phyloP scores from a whole-genome alignment of 106 monocot species.

The Phalaenopsis aphrodite region DNA sequence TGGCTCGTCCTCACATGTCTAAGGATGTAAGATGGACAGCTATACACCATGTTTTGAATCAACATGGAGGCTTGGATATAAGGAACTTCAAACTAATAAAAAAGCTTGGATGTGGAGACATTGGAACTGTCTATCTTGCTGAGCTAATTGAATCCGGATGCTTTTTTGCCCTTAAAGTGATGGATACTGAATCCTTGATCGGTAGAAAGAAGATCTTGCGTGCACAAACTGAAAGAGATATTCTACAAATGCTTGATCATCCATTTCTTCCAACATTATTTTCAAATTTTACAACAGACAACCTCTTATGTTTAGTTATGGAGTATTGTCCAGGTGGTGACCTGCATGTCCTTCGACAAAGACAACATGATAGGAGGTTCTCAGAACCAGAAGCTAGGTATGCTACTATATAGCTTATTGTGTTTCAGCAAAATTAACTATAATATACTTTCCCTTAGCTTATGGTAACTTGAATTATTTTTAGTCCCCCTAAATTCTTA shows the following conservation, averaged over 20 bases:
- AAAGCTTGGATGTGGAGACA: constrained; percentile 85
- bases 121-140: constrained; percentile 88
- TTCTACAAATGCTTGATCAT: constrained; percentile 85
- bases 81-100: constrained; percentile 70
- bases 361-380: constrained; percentile 57
- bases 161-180: constrained; percentile 81
- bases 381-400: constrained; percentile 80
- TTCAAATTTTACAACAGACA: constrained; percentile 69
- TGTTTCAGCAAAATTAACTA: background rate
- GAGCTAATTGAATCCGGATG: constrained; percentile 58
- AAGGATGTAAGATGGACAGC: constrained; percentile 25
- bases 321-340: constrained; percentile 94
- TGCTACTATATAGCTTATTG: constrained; percentile 6
- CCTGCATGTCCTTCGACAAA: constrained; percentile 77
- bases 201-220: constrained; percentile 76
- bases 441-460: background rate
- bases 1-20: constrained; percentile 12
- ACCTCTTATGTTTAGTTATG: constrained; percentile 83
- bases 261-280: constrained; percentile 80
- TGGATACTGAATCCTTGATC: constrained; percentile 76
- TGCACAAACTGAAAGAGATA: constrained; percentile 84
- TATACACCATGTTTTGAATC: constrained; percentile 37
- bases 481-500: background rate
- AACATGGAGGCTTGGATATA: constrained; percentile 59
- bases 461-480: background rate